phyloP scores from a whole-genome alignment of 2,329 filamentous ascomycete species.

The Chrysosporium keratinophilum region DNA sequence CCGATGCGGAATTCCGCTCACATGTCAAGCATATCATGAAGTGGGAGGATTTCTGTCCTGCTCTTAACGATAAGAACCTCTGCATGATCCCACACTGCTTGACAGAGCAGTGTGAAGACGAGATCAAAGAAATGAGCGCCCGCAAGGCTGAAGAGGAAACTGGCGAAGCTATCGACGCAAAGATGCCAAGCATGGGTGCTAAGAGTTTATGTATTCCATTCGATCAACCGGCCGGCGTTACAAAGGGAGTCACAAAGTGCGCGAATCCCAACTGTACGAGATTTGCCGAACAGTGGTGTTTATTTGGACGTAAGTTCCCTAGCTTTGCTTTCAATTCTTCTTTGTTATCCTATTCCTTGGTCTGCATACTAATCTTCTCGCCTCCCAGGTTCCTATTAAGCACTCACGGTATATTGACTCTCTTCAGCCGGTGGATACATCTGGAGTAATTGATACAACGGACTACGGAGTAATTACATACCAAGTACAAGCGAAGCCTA shows the following conservation, averaged over 20 bases:
- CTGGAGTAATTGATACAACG: too few relatives aligned
- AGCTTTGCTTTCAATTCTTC: background rate
- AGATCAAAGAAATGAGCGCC: conserved; percentile 86
- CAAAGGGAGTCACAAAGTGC: conserved; percentile 77
- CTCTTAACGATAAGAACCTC: conserved; percentile 84
- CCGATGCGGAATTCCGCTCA: conserved; percentile 64
- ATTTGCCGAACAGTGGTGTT: conserved; percentile 73
- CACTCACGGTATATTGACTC: too few relatives aligned
- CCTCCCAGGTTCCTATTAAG: conserved; percentile 20
- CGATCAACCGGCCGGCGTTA: conserved; percentile 72
- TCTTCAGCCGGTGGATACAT: too few relatives aligned
- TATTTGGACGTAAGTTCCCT: conserved; percentile 56
- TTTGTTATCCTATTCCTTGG: background rate
- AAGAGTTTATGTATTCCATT: conserved; percentile 72
- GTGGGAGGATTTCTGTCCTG: conserved; percentile 85
- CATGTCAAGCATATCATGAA: conserved; percentile 73
- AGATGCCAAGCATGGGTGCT: conserved; percentile 63
- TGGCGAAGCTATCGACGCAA: conserved; percentile 64
- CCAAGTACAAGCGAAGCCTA: too few relatives aligned
- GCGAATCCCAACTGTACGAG: conserved; percentile 74
- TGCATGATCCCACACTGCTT: conserved; percentile 86
- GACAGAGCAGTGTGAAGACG: conserved; percentile 74
- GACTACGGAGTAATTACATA: too few relatives aligned
- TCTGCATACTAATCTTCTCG: conserved; percentile 1
- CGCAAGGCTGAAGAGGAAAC: conserved; percentile 50